Evolutionary conservation across 2,329 filamentous ascomycete genomes (phyloP), one percentile per base, ranked within the genome.

Genomic region (Epichloe scottii): DNA sequence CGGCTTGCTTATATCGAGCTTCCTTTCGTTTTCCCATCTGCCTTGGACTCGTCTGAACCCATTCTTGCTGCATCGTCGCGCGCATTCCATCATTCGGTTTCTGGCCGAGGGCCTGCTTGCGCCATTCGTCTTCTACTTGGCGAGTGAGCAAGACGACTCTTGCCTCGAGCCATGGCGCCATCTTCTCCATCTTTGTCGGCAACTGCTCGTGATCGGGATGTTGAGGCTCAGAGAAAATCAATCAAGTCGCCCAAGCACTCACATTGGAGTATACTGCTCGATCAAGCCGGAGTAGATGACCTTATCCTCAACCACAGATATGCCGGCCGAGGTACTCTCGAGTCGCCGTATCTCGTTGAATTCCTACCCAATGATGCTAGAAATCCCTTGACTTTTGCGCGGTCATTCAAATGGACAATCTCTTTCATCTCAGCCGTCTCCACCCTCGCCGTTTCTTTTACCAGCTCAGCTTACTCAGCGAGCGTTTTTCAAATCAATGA

Each of bases 361-460:
- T 89, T 83, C 68, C 75, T 87, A 21, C 75, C 78, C 17, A 65
- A 79, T 49, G 85, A 89, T 62, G 75, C 77, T 10, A 76, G 79
- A 56, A 85, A 89, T 63, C 82, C 85, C 1, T 76, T 84, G 72
- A 69, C 71, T 46, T 85, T 81, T 58, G 66, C 74, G 10, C 53
- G 60, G 2, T 51, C 60, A 30, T 77, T 75, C 65, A 87, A 87
- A 68, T 89, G 85, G 84, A 62, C 63, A 33, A 78, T 84, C 55
- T 84, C 82, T 2, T 60, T 77, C 49, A 63, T 84, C 40, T 78
- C 84, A 51, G 82, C 84, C 12, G 58, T 84, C 30, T 79, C 84
- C 14, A 85, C 83, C 1, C 72, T 89, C 42, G 82, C 76, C 30
- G 82, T 88, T 33, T 72, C 85, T 3, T 84, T 89, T 58, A 78